Base-by-base conservation (phyloP, 257 asterid genomes). In the Agastache rugosa region DNA sequence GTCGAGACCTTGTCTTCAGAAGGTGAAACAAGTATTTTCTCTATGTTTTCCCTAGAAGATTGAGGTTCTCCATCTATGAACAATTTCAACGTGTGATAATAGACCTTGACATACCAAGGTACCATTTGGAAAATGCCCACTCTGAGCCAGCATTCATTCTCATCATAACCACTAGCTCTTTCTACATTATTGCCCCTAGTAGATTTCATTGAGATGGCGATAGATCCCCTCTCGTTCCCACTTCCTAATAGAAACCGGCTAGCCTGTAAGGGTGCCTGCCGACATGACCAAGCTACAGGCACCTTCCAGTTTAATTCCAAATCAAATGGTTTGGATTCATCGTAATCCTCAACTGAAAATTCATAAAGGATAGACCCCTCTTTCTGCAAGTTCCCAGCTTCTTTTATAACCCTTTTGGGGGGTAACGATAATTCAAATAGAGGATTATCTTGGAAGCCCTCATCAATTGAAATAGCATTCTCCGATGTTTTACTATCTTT, bases 51-150 rank as follows among this genome's bases (percentile, higher is more conserved):
- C 69, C 34, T 61, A 15, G 84, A 76, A 59, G 94, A 66, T 79
- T 87, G 91, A 71, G 76, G 83, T 67, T 81, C 85, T 73, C 91
- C 99, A 78, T 92, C 96, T 50, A 93, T 61, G 74, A 79, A 89
- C 67, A 95, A 74, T 82, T 78, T 80, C 77, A 95, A 80, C 0
- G 98, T 87, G 65, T 95, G 97, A 75, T 92, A 90, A 75, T 95
- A 95, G 75, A 91, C 97, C 86, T 95, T 95, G 58, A 95, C 97
- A 82, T 95, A 95, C 99, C 97, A 95, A 73, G 98, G 99, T 68
- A 95, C 99, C 78, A 92, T 88, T 81, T 95, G 99, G 83, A 92
- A 95, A 71, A 95, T 64, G 71, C 87, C 88, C 79, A 90, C 90
- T 76, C 91, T 81, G 75, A 85, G 64, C 84, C 74, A 75, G 72